These are phyloP conservation scores for Aureobasidium sp. DNA, from an alignment of 2,329 filamentous ascomycete genomes.

Conservation along the genomic window DNA sequence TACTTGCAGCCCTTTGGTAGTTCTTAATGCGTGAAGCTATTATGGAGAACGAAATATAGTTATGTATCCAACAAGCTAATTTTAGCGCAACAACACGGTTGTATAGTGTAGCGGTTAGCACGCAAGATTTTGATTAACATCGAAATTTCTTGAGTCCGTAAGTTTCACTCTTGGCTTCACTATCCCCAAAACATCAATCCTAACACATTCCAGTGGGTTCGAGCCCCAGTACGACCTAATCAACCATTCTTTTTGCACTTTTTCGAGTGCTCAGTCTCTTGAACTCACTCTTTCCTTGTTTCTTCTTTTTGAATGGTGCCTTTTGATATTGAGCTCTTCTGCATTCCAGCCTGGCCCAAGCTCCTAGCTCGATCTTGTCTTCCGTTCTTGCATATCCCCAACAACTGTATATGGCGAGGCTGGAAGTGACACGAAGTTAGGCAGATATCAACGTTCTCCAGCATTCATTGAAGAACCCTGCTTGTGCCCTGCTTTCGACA, in stretches of 20 bases:
- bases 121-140: slow-evolving; percentile 3
- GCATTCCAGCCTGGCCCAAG: not conserved
- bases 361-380: not conserved
- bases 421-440: not conserved
- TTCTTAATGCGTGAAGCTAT: not conserved
- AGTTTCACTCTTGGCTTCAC: not conserved
- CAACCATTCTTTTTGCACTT: not conserved
- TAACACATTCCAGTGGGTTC: not conserved
- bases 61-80: no score
- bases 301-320: no score
- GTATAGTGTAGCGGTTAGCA: slow-evolving; percentile 13
- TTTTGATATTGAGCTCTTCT: not conserved
- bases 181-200: not conserved
- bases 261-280: no score
- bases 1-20: no score
- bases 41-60: not conserved
- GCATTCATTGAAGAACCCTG: not conserved
- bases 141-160: not conserved
- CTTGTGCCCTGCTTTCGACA: not conserved
- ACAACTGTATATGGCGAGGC: not conserved
- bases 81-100: not conserved
- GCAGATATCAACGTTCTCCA: not conserved
- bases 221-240: slow-evolving; percentile 6
- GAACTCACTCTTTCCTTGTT: not conserved
- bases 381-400: not conserved